Conservation (phyloP, 805 yeast species). For the Wickerhamomyces kurtzmanii region DNA sequence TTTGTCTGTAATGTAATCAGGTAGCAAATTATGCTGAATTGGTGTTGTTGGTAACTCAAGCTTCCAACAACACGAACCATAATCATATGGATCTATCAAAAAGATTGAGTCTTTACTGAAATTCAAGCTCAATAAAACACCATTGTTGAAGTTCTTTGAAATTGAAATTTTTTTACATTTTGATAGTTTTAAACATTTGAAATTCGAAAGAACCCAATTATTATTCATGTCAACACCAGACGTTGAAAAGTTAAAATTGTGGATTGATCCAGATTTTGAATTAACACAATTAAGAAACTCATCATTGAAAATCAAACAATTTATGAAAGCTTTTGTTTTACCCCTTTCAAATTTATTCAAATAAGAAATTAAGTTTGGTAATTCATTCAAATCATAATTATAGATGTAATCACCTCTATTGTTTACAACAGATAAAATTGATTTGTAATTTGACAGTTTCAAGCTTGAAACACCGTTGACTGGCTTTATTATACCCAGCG, state of each 20-base stretch:
- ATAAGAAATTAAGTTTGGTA: constrained; percentile 38
- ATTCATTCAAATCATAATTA: constrained; percentile 52
- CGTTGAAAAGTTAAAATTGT: constrained; percentile 37
- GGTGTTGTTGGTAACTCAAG: constrained; percentile 29
- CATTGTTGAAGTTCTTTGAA: neutral
- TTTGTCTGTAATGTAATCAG: constrained; percentile 15
- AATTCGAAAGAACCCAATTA: constrained; percentile 37
- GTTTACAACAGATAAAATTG: constrained; percentile 42
- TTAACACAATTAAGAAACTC: constrained; percentile 40
- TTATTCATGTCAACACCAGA: constrained; percentile 8
- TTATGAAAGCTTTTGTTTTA: constrained; percentile 46
- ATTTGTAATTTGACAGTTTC: constrained; percentile 53
- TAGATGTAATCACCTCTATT: constrained; percentile 52
- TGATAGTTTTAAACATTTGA: constrained; percentile 13
- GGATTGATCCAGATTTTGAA: constrained; percentile 46
- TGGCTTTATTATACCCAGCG: constrained; percentile 37
- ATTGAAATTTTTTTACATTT: neutral
- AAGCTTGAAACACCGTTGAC: constrained; percentile 54
- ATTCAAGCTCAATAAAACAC: constrained; percentile 2
- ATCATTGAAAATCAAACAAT: constrained; percentile 43
- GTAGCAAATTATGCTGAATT: constrained; percentile 15
- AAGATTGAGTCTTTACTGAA: constrained; percentile 4
- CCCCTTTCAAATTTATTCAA: constrained; percentile 55
- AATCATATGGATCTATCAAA: constrained; percentile 15
- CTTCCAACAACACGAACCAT: constrained; percentile 18